A percentile compares a stretch with the other conserved stretches of the same genome.
phyloP scores from a whole-genome alignment of 768 basidiomycete genomes.

The Chalciporus sphaerocephalus region DNA sequence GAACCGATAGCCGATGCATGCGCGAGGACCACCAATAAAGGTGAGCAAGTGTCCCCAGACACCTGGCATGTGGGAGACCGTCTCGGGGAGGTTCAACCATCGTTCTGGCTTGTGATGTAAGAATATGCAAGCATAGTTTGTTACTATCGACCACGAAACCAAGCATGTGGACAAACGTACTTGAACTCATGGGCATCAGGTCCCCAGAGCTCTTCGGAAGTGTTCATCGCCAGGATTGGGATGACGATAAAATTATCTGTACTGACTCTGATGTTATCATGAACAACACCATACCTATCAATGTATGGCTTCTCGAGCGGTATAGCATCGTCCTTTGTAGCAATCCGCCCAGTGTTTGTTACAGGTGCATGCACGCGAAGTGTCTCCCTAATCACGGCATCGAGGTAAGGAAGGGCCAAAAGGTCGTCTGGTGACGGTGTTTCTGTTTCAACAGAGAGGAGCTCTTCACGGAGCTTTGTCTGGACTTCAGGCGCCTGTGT shows the following conservation, averaged over 20 bases:
- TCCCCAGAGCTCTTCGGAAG: conserved; percentile 55
- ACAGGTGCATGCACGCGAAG: conserved; percentile 51
- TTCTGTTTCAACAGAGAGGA: conserved; percentile 47
- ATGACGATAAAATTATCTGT: conserved; percentile 48
- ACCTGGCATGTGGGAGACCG: conserved; percentile 46
- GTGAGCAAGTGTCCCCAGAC: conserved; percentile 57
- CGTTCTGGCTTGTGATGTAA: conserved; percentile 51
- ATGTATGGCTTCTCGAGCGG: conserved; percentile 45
- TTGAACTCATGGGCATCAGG: conserved; percentile 57
- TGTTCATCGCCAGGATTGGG: conserved; percentile 52
- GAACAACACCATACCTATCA: conserved; percentile 39
- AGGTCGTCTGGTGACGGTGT: conserved; percentile 68
- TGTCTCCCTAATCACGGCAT: conserved; percentile 57
- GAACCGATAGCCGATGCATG: conserved; percentile 69
- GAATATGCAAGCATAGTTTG: not conserved
- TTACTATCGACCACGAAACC: not conserved
- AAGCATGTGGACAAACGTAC: conserved; percentile 29
- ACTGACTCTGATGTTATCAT: conserved; percentile 38
- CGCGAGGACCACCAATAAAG: conserved; percentile 60
- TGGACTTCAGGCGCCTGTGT: conserved; percentile 46
- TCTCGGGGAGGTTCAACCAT: conserved; percentile 50
- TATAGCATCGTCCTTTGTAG: conserved; percentile 49
- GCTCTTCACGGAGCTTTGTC: conserved; percentile 54
- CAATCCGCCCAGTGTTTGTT: conserved; percentile 39
- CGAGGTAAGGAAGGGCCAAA: conserved; percentile 62